These are phyloP conservation scores for Hirsutella thompsonii DNA, from an alignment of 2,329 filamentous ascomycete genomes.

Conservation along the genomic window DNA sequence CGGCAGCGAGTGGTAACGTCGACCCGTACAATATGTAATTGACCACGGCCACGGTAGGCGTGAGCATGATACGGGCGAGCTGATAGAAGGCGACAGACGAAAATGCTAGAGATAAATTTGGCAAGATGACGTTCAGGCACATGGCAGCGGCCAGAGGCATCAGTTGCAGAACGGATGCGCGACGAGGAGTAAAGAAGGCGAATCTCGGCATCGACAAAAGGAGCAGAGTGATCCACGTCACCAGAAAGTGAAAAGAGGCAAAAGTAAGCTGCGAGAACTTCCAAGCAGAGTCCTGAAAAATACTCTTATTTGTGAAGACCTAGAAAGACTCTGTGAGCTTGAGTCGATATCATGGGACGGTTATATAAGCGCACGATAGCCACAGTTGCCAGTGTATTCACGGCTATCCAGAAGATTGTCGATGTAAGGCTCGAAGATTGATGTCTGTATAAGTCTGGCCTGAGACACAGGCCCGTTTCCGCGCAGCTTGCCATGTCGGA, in stretches of 20 bases:
- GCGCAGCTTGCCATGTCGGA: not conserved
- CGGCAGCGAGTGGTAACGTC: constrained; percentile 39
- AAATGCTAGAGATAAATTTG: constrained; percentile 54
- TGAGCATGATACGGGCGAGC: constrained; percentile 53
- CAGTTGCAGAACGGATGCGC: constrained; percentile 40
- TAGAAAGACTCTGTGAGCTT: constrained; percentile 14
- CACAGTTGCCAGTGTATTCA: constrained; percentile 51
- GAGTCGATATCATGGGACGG: not conserved
- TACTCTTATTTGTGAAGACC: constrained; percentile 60
- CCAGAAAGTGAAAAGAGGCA: constrained; percentile 54
- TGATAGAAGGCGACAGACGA: constrained; percentile 60
- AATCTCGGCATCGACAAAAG: constrained; percentile 44
- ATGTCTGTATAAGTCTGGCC: not conserved
- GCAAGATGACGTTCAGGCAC: constrained; percentile 56
- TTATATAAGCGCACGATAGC: constrained; percentile 38
- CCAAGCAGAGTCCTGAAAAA: constrained; percentile 50
- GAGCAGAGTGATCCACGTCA: constrained; percentile 52
- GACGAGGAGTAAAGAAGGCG: constrained; percentile 44
- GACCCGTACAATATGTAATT: constrained; percentile 49
- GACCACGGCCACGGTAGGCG: constrained; percentile 51
- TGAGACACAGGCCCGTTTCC: not conserved
- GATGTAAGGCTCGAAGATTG: not conserved
- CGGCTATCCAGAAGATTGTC: constrained; percentile 37
- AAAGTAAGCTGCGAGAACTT: constrained; percentile 53
- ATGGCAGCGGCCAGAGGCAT: constrained; percentile 54